A percentile compares a stretch with the other conserved stretches of the same genome.
These are phyloP conservation scores for Colletotrichum endophyticum DNA, from an alignment of 2,329 filamentous ascomycete species.

Conservation along the genomic window DNA sequence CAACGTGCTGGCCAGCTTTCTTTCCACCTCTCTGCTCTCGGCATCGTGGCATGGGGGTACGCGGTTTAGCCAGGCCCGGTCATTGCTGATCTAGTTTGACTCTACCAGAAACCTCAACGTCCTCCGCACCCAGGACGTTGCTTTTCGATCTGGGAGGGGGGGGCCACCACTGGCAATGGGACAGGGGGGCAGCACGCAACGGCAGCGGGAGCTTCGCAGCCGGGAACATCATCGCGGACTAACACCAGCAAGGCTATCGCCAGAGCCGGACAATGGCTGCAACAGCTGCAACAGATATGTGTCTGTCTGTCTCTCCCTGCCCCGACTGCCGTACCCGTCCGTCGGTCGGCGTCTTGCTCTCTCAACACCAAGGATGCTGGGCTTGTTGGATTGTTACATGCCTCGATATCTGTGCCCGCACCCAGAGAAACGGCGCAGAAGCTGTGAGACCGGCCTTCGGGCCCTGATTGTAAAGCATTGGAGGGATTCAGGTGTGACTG, in stretches of 20 bases:
- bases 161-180: neutral
- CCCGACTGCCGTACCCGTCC: neutral
- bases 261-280: neutral
- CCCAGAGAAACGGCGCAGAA: neutral
- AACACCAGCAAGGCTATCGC: neutral
- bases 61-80: neutral
- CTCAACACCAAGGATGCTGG: neutral
- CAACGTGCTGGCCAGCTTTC: neutral
- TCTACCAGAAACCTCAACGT: slow-evolving; percentile 18
- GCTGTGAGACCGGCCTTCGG: neutral
- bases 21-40: neutral
- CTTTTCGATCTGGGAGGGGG: neutral
- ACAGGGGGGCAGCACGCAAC: neutral
- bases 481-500: neutral
- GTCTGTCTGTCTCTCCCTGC: neutral
- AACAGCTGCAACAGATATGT: neutral
- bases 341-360: neutral
- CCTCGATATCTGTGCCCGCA: neutral
- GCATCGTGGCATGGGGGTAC: neutral
- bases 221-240: neutral
- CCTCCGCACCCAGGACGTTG: slow-evolving; percentile 1
- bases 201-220: neutral
- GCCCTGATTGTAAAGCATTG: neutral
- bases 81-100: slow-evolving; percentile 4
- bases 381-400: neutral